Evolutionary conservation across 106 monocot genomes (phyloP), one percentile per base, ranked within the genome.

Genomic region (Triglochin maritima): DNA sequence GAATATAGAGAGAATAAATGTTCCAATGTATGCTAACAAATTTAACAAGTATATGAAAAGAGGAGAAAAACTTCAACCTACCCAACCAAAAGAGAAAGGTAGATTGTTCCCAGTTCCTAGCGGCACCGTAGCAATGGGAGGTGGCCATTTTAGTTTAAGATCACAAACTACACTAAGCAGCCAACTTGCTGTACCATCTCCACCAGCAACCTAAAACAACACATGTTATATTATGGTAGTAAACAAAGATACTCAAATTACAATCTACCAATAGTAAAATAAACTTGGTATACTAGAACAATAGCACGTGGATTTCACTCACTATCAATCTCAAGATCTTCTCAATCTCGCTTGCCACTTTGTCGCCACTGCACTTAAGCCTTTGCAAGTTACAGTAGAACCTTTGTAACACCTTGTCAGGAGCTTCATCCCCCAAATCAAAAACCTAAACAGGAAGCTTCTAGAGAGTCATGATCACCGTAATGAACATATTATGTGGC

Each of bases 41-140:
- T 29, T 29, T 29, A 29, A 29, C 29, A 29, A 29, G 1, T 29
- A 29, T 29, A 29, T 29, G 29, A 29, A 29, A 29, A 29, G 29
- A 29, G 29, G 29, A 29, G 29, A 29, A 29, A 29, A 29, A 0
- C 1, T 29, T 16, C 42, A 55, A 65, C 85, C 6, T 85, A 98
- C 96, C 96, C 96, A 98, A 62, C 96, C 96, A 82, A 98, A 98
- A 53, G 96, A 84, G 81, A 81, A 98, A 0, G 88, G 96, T 77
- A 98, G 86, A 69, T 98, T 98, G 74, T 98, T 98, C 63, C 96
- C 96, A 9, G 96, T 98, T 77, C 96, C 96, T 62, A 98, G 64
- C 72, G 96, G 96, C 3, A 91, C 81, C 4, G 96, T 98, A 65
- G 88, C 91, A 75, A 98, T 71, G 62, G 96, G 90, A 79, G 91